phyloP scores from a whole-genome alignment of 305 asterid genomes.

The Petunia hybrid region DNA sequence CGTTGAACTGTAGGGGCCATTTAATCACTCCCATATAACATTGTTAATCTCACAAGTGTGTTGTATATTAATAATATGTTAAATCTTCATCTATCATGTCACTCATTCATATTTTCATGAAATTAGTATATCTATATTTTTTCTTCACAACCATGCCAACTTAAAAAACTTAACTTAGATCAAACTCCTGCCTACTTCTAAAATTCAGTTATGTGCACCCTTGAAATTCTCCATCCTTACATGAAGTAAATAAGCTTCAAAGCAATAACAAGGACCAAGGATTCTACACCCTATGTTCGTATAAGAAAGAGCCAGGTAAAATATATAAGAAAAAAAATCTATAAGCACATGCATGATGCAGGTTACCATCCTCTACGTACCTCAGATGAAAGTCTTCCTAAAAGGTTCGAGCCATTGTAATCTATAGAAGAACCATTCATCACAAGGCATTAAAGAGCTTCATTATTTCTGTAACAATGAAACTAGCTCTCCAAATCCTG shows the following conservation, averaged over 20 bases:
- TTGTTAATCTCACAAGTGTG: conserved; percentile 3
- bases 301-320: not conserved
- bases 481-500: not conserved
- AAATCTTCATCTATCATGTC: not conserved
- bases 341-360: not conserved
- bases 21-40: not conserved
- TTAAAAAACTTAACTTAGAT: not conserved
- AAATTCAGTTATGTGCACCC: not conserved
- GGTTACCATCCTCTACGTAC: not conserved
- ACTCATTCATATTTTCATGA: not conserved
- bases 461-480: conserved; percentile 6
- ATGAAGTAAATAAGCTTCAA: not conserved
- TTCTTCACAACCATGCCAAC: not conserved
- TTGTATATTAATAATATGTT: not conserved
- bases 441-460: not conserved
- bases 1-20: not conserved
- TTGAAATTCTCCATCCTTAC: not conserved
- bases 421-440: not conserved
- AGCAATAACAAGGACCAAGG: not conserved
- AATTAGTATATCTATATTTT: not conserved
- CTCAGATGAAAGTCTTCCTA: not conserved
- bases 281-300: not conserved
- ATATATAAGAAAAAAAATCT: not conserved
- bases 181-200: not conserved
- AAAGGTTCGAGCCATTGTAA: not conserved